These are phyloP conservation scores for Hyphopichia pseudoburtonii DNA, from an alignment of 1,139 yeast genomes.

Conservation along the genomic window DNA sequence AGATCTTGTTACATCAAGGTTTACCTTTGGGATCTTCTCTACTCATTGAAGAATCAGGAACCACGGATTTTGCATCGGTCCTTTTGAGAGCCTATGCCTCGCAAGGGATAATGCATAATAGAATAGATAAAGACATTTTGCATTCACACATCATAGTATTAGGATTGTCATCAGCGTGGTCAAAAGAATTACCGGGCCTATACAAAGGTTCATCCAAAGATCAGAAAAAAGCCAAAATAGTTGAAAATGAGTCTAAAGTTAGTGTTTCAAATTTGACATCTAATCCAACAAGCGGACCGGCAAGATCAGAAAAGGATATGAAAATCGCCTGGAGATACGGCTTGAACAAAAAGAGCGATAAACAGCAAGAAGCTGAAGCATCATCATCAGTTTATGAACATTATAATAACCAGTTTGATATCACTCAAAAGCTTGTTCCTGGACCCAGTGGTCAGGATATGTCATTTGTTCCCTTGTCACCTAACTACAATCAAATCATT, in stretches of 20 bases:
- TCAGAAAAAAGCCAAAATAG: constrained; percentile 58
- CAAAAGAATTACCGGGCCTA: constrained; percentile 74
- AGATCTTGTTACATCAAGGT: constrained; percentile 77
- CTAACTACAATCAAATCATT: constrained; percentile 23
- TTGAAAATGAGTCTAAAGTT: constrained; percentile 59
- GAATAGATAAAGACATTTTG: constrained; percentile 35
- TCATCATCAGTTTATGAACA: constrained; percentile 38
- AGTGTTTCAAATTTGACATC: constrained; percentile 65
- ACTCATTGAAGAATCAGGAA: constrained; percentile 78
- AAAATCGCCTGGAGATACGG: constrained; percentile 91
- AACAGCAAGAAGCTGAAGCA: constrained; percentile 14
- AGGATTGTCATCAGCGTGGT: constrained; percentile 64
- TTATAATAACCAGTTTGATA: constrained; percentile 72
- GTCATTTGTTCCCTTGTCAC: constrained; percentile 47
- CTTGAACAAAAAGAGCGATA: constrained; percentile 41
- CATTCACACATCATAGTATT: constrained; percentile 67
- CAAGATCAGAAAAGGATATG: constrained; percentile 45
- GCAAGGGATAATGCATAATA: constrained; percentile 74
- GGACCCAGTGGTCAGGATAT: constrained; percentile 65
- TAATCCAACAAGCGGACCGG: constrained; percentile 14
- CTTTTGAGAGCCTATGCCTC: constrained; percentile 70
- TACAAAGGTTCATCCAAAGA: constrained; percentile 72
- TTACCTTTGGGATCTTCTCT: constrained; percentile 75
- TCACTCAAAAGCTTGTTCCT: constrained; percentile 68
- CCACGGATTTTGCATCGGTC: constrained; percentile 86